Evolutionary conservation across 495 filamentous ascomycete genomes (phyloP), one percentile per base, ranked within the genome.

Genomic region (Glonium stellatum): DNA sequence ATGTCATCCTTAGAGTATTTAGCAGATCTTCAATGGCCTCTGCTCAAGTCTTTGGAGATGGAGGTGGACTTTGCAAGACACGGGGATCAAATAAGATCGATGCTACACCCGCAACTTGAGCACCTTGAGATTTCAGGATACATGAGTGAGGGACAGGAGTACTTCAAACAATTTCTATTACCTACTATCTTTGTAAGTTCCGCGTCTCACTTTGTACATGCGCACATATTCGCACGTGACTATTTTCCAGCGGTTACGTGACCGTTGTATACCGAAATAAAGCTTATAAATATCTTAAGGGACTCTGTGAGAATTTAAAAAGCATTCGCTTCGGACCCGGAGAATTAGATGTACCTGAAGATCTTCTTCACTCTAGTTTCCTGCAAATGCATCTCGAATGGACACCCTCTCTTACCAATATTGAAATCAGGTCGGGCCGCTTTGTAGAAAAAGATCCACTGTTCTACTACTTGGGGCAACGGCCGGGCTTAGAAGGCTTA

Each of bases 1-100:
- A 11, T 34, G 5, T 47, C 44, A 9, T 47, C 44, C 1, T 27
- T 63, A 25, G 56, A 63, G 11, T 58, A 60, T 47, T 49, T 63
- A 15, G 39, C 58, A 37, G 57, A 35, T 21, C 54, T 63, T 21
- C 18, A 31, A n/a, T 67, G 64, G 64, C 60, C 64, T 37, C 36
- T 39, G n/a, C 27, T 67, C 44, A 57, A 58, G 41, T 41, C 19
- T 22, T 54, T 67, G 37, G 64, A 62, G 35, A 34, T 67, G 13
- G 60, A 62, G 42, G 47, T 67, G 1, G 60, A 67, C 34, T 63
- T 67, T 27, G 23, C 25, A 5, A 41, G 60, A 23, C 64, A 67
- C 51, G 60, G 60, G 1, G 53, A 51, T 13, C 51, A 52, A 22
- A 62, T 67, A 39, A 12, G 42, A 18, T 15, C 52, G 3, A 62